A percentile compares a stretch with the other conserved stretches of the same genome.
Conservation (phyloP, 2,329 filamentous ascomycete species). For the Paracorniculantispora psalliotae region DNA sequence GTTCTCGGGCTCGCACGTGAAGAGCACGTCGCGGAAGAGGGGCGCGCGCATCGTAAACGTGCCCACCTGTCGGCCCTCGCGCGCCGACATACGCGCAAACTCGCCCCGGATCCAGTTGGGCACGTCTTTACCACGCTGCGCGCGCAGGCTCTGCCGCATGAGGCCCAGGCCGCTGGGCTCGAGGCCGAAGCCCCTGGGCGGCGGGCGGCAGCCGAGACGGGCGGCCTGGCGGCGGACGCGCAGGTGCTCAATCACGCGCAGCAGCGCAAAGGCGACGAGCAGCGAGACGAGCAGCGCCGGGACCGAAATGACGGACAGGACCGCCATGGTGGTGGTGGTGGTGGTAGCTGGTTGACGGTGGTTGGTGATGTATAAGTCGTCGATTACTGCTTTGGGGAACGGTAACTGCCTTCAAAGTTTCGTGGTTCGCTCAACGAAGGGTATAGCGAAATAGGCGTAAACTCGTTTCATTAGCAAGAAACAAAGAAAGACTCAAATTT, state of each 20-base stretch:
- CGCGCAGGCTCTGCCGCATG: slow-evolving; percentile 12
- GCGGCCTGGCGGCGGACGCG: not conserved
- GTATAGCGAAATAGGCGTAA: too few species aligned
- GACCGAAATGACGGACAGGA: slow-evolving; percentile 3
- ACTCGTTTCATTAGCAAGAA: too few species aligned
- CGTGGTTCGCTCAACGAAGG: too few species aligned
- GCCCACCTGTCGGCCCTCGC: slow-evolving; percentile 17
- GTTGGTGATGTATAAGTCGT: not conserved
- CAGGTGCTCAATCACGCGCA: not conserved
- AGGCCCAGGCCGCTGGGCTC: slow-evolving; percentile 18
- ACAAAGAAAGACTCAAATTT: too few species aligned
- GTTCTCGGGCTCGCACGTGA: slow-evolving; percentile 23
- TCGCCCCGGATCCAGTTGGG: slow-evolving; percentile 13
- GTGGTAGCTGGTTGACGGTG: too few species aligned
- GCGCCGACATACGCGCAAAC: slow-evolving; percentile 4
- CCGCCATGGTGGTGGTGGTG: slow-evolving; percentile 5
- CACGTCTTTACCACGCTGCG: slow-evolving; percentile 17
- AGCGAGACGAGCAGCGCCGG: slow-evolving; percentile 7
- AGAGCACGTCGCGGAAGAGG: slow-evolving; percentile 18
- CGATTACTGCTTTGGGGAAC: too few species aligned
- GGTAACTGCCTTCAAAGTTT: too few species aligned
- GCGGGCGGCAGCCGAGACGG: slow-evolving; percentile 18
- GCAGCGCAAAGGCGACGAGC: not conserved
- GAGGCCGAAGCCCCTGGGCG: slow-evolving; percentile 5
- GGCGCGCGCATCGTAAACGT: slow-evolving; percentile 17